phyloP scores from a whole-genome alignment of 805 yeast species.

The Candida incommunis region DNA sequence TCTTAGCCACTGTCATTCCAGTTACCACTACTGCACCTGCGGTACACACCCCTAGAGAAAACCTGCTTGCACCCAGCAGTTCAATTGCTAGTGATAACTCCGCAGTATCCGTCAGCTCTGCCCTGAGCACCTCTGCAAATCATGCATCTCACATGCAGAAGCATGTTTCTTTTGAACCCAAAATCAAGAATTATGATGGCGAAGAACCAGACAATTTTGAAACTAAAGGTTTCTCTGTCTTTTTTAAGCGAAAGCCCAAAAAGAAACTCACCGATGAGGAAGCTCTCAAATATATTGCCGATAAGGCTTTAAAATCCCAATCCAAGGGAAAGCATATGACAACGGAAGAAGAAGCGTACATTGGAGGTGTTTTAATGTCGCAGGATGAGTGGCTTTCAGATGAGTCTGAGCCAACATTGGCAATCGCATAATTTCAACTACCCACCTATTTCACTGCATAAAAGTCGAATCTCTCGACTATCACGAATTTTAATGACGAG shows the following conservation, averaged over 20 bases:
- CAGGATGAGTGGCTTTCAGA: slow-evolving; percentile 1
- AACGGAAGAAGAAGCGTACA: background rate
- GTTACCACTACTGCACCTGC: too few relatives aligned
- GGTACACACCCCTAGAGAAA: too few relatives aligned
- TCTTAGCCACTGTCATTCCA: too few relatives aligned
- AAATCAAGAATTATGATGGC: background rate
- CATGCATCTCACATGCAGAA: background rate
- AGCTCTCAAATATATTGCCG: background rate
- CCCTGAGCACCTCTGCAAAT: background rate
- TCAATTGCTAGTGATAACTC: background rate
- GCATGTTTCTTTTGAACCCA: background rate
- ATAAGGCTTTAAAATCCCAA: background rate
- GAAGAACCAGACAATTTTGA: background rate
- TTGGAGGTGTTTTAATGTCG: background rate
- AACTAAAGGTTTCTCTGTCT: background rate
- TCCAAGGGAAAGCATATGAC: background rate
- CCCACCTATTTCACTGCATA: too few relatives aligned
- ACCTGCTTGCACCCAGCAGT: background rate
- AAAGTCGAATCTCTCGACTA: too few relatives aligned
- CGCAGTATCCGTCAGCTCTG: background rate
- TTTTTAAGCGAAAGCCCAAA: background rate
- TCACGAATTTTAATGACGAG: too few relatives aligned
- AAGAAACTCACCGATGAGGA: background rate
- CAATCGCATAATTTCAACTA: background rate
- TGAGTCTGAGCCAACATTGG: background rate